These are phyloP conservation scores for Ophiostoma australiae DNA, from an alignment of 2,329 filamentous ascomycete genomes.

Conservation along the genomic window DNA sequence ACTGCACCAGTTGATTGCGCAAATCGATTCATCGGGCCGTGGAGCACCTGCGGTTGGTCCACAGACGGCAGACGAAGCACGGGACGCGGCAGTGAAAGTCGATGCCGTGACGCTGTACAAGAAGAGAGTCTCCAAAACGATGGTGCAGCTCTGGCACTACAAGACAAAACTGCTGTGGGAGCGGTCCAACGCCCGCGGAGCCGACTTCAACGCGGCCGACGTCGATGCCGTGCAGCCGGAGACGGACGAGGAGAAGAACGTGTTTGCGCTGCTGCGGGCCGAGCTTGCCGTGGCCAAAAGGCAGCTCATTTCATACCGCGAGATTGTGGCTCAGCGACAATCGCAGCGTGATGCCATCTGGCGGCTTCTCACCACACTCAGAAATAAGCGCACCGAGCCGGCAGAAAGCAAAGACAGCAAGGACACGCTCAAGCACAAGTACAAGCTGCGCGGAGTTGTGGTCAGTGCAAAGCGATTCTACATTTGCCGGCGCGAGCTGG, in stretches of 20 bases:
- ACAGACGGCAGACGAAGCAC: not conserved
- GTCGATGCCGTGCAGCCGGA: conserved; percentile 26
- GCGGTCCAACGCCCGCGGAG: conserved; percentile 24
- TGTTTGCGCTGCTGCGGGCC: conserved; percentile 25
- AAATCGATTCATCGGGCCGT: not conserved
- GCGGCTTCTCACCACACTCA: conserved; percentile 18
- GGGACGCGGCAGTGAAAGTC: too few relatives aligned
- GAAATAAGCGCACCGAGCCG: conserved; percentile 28
- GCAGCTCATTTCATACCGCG: conserved; percentile 17
- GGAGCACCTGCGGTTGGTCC: not conserved
- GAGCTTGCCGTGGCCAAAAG: conserved; percentile 27
- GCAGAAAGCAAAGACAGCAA: conserved; percentile 1
- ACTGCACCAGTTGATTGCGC: not conserved
- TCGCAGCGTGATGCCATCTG: conserved; percentile 22
- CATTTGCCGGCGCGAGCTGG: conserved; percentile 30
- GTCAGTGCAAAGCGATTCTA: conserved; percentile 31
- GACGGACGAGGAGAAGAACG: conserved; percentile 25
- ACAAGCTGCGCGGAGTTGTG: conserved; percentile 34
- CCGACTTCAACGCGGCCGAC: conserved; percentile 28
- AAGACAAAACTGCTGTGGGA: conserved; percentile 14
- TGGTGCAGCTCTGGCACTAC: conserved; percentile 20
- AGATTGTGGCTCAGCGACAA: not conserved
- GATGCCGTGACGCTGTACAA: not conserved
- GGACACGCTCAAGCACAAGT: conserved; percentile 29
- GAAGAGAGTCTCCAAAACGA: not conserved